Evolutionary conservation across 2,329 filamentous ascomycete species (phyloP).

Genomic region (Clarireedia monteithiana): DNA sequence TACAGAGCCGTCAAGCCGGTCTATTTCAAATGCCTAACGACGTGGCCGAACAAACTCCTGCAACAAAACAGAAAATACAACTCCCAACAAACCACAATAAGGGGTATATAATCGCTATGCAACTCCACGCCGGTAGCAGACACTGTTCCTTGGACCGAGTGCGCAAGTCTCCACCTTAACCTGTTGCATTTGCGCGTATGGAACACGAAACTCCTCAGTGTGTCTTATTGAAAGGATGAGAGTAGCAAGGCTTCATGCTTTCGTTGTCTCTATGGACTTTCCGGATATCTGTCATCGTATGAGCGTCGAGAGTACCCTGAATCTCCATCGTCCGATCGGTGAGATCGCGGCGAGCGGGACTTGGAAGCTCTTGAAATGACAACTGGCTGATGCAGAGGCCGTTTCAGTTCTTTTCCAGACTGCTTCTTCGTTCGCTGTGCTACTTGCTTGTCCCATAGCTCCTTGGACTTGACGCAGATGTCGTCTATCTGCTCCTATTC

Average conservation of each 20-base stretch:
- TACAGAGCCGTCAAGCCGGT: too few species aligned
- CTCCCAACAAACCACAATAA: not conserved
- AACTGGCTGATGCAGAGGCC: slow-evolving; percentile 49
- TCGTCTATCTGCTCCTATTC: slow-evolving; percentile 54
- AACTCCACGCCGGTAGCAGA: not conserved
- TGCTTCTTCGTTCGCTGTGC: slow-evolving; percentile 38
- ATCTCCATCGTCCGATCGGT: slow-evolving; percentile 17
- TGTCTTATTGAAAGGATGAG: not conserved
- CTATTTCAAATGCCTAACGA: not conserved
- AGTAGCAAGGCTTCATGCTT: not conserved
- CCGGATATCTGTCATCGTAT: slow-evolving; percentile 15
- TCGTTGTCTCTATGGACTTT: slow-evolving; percentile 15
- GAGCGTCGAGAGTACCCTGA: slow-evolving; percentile 17
- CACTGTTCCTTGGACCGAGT: not conserved
- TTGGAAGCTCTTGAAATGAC: slow-evolving; percentile 37
- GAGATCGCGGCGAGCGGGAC: slow-evolving; percentile 12
- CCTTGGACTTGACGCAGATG: slow-evolving; percentile 51
- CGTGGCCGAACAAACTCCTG: not conserved
- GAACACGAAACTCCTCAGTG: not conserved
- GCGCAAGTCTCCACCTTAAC: not conserved
- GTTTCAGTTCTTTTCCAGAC: slow-evolving; percentile 43
- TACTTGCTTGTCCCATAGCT: slow-evolving; percentile 49
- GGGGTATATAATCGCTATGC: not conserved
- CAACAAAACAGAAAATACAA: not conserved
- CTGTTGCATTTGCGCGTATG: not conserved